Percentiles rank a stretch among this genome's conserved stretches.
These are phyloP conservation scores for Diplocarpon rosae DNA, from an alignment of 2,329 filamentous ascomycete genomes.

Conservation along the genomic window DNA sequence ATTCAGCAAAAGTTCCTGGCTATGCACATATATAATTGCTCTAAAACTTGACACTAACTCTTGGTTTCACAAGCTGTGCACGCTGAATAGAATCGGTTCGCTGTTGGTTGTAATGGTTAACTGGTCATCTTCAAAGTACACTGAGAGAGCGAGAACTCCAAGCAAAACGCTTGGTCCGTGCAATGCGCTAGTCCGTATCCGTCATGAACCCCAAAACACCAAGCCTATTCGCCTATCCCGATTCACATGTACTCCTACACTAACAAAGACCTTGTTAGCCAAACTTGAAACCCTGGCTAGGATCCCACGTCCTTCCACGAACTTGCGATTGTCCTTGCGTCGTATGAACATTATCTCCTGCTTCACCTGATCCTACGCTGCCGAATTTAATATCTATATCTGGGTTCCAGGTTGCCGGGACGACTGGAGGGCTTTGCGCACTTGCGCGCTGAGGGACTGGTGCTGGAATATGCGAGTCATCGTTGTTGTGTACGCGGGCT, in stretches of 20 bases:
- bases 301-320: constrained; percentile 21
- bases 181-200: too few relatives aligned
- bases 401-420: constrained; percentile 61
- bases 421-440: constrained; percentile 34
- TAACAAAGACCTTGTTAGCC: constrained; percentile 9
- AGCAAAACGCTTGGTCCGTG: too few relatives aligned
- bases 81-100: too few relatives aligned
- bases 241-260: not conserved
- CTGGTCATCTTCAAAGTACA: too few relatives aligned
- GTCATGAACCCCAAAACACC: too few relatives aligned
- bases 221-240: not conserved
- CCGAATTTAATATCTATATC: constrained; percentile 74
- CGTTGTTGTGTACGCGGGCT: constrained; percentile 23
- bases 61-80: too few relatives aligned
- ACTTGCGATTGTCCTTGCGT: not conserved
- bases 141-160: too few relatives aligned
- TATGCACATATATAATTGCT: too few relatives aligned
- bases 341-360: not conserved
- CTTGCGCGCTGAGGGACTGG: constrained; percentile 42
- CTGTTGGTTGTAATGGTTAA: too few relatives aligned
- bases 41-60: too few relatives aligned
- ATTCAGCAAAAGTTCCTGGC: too few relatives aligned
- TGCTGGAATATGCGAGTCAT: constrained; percentile 29
- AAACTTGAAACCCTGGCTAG: constrained; percentile 23
- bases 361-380: constrained; percentile 23